Percentiles rank a stretch among this genome's conserved stretches.
phyloP scores from a whole-genome alignment of 2,329 filamentous ascomycete species.

The Neurospora sp. region DNA sequence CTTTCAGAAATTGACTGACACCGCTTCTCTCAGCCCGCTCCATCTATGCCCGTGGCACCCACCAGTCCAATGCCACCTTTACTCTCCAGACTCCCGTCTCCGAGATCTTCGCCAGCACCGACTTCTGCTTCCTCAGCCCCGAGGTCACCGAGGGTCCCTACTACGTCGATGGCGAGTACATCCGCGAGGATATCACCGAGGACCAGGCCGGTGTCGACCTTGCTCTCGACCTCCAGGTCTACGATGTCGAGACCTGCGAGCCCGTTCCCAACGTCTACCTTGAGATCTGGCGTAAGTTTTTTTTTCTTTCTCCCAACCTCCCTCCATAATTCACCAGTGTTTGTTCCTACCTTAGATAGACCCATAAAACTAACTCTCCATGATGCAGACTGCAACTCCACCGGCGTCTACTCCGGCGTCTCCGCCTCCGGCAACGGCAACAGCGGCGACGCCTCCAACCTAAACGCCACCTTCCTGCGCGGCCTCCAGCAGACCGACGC shows the following conservation, averaged over 20 bases:
- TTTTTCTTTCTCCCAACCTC: conserved; percentile 3
- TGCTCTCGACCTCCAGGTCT: conserved; percentile 36
- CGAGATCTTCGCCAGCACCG: conserved; percentile 31
- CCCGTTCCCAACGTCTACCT: conserved; percentile 31
- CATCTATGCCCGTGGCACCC: conserved; percentile 9
- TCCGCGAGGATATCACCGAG: conserved; percentile 35
- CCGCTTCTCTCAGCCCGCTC: background rate
- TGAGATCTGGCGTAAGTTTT: conserved; percentile 33
- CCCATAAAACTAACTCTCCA: background rate
- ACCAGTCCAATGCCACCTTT: conserved; percentile 25
- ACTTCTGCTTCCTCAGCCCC: conserved; percentile 39
- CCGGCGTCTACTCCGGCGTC: conserved; percentile 39
- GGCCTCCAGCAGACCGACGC: conserved; percentile 30
- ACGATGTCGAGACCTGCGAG: conserved; percentile 39
- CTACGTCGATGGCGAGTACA: conserved; percentile 36
- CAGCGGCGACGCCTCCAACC: conserved; percentile 27
- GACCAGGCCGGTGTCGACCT: conserved; percentile 32
- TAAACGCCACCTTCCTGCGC: conserved; percentile 30
- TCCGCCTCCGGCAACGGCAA: conserved; percentile 31
- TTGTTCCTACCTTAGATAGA: background rate
- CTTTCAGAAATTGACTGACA: background rate
- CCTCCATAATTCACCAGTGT: background rate
- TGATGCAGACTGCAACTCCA: conserved; percentile 28
- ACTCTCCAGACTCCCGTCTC: conserved; percentile 22
- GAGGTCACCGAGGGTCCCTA: conserved; percentile 45